These are phyloP conservation scores for Medicago ruthenica DNA, from an alignment of 306 rosid species.

Conservation along the genomic window DNA sequence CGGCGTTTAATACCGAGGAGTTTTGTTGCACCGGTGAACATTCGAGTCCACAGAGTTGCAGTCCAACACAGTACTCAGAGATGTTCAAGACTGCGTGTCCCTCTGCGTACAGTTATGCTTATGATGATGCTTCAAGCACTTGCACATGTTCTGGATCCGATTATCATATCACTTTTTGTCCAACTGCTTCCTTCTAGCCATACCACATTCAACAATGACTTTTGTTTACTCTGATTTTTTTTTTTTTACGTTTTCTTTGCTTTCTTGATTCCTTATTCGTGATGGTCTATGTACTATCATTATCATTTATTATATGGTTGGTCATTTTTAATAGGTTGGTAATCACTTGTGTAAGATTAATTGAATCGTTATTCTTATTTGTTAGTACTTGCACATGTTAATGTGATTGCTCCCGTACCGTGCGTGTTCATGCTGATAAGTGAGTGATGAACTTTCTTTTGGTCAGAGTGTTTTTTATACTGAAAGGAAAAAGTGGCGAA, in stretches of 20 bases:
- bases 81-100: constrained; percentile 88
- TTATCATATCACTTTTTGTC: constrained; percentile 75
- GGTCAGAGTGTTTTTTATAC: too few species aligned
- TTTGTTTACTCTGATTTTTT: not conserved
- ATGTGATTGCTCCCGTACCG: not conserved
- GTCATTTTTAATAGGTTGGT: not conserved
- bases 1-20: constrained; percentile 69
- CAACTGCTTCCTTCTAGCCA: constrained; percentile 40
- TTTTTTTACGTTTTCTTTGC: not conserved
- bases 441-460: too few species aligned
- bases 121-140: constrained; percentile 89
- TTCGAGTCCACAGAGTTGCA: constrained; percentile 74
- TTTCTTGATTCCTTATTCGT: not conserved
- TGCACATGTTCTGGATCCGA: constrained; percentile 78
- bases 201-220: not conserved
- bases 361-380: not conserved
- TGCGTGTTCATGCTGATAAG: too few species aligned
- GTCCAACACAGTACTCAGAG: constrained; percentile 74
- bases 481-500: not conserved
- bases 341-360: not conserved
- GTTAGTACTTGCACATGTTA: not conserved
- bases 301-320: not conserved
- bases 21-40: constrained; percentile 87
- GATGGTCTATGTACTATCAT: not conserved
- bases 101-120: constrained; percentile 85